phyloP scores from a whole-genome alignment of 2,329 filamentous ascomycete genomes.

The Nemania abortiva region DNA sequence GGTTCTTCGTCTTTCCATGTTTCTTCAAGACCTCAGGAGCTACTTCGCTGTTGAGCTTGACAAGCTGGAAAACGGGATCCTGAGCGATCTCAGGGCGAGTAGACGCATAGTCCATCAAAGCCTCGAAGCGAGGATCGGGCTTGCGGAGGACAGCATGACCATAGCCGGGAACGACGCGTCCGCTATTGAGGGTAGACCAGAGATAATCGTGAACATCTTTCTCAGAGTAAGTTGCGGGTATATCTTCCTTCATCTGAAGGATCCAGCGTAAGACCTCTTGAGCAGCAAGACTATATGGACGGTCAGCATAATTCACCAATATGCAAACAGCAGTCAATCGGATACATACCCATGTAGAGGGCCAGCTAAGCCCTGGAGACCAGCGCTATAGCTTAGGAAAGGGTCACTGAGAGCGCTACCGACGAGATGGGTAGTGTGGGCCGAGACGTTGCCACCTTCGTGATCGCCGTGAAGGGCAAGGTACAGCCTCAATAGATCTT shows the following conservation, averaged over 20 bases:
- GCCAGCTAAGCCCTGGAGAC: slow-evolving; percentile 94
- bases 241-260: slow-evolving; percentile 90
- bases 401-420: slow-evolving; percentile 94
- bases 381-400: slow-evolving; percentile 95
- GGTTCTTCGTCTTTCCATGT: slow-evolving; percentile 98
- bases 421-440: slow-evolving; percentile 93
- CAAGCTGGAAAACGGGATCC: slow-evolving; percentile 93
- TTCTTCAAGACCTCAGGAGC: slow-evolving; percentile 90
- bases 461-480: slow-evolving; percentile 97
- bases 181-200: slow-evolving; percentile 92
- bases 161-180: slow-evolving; percentile 93
- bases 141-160: slow-evolving; percentile 96
- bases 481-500: slow-evolving; percentile 93
- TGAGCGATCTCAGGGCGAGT: slow-evolving; percentile 85
- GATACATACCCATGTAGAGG: slow-evolving; percentile 78
- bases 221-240: slow-evolving; percentile 82
- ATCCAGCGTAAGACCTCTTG: slow-evolving; percentile 99
- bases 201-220: slow-evolving; percentile 89
- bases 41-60: slow-evolving; percentile 92
- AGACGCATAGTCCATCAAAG: slow-evolving; percentile 94
- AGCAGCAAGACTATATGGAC: slow-evolving; percentile 76
- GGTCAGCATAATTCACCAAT: slow-evolving; percentile 6
- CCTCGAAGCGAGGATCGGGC: slow-evolving; percentile 95
- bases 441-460: slow-evolving; percentile 97
- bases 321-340: slow-evolving; percentile 3